Percentiles rank a stretch among this genome's conserved stretches.
Evolutionary conservation across 2,329 filamentous ascomycete species (phyloP).

Genomic region (Polytolypa hystricis): DNA sequence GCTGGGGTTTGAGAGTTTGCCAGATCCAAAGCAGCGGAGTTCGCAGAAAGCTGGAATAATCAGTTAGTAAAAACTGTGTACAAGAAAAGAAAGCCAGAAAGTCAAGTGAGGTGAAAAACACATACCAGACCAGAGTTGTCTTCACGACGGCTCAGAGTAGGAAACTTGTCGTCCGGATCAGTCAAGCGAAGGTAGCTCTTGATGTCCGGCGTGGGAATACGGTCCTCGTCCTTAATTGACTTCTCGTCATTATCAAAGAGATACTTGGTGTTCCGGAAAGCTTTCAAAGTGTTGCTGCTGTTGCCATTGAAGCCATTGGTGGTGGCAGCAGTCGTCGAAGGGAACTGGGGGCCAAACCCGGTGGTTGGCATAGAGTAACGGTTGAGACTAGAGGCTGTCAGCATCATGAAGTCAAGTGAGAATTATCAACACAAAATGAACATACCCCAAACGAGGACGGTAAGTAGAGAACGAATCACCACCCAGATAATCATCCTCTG

Average conservation of each 20-base stretch:
- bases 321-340: conserved; percentile 22
- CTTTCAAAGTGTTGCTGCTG: conserved; percentile 52
- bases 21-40: conserved; percentile 70
- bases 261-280: conserved; percentile 75
- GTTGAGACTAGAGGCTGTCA: too few species aligned
- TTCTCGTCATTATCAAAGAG: conserved; percentile 73
- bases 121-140: conserved; percentile 45
- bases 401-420: neutral
- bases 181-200: conserved; percentile 61
- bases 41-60: conserved; percentile 58
- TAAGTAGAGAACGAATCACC: conserved; percentile 50
- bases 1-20: conserved; percentile 58
- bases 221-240: conserved; percentile 34
- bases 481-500: conserved; percentile 74
- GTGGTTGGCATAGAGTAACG: conserved; percentile 88
- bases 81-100: conserved; percentile 23
- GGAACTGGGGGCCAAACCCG: conserved; percentile 22
- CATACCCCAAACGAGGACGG: conserved; percentile 68
- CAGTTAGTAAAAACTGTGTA: conserved; percentile 18
- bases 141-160: conserved; percentile 48
- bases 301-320: conserved; percentile 15
- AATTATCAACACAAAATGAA: conserved; percentile 24
- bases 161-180: conserved; percentile 73
- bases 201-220: conserved; percentile 51
- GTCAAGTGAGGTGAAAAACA: conserved; percentile 8